Percentiles rank a stretch among this genome's conserved stretches.
These are phyloP conservation scores for Fusarium sp. DNA, from an alignment of 2,329 filamentous ascomycete genomes.

Conservation along the genomic window DNA sequence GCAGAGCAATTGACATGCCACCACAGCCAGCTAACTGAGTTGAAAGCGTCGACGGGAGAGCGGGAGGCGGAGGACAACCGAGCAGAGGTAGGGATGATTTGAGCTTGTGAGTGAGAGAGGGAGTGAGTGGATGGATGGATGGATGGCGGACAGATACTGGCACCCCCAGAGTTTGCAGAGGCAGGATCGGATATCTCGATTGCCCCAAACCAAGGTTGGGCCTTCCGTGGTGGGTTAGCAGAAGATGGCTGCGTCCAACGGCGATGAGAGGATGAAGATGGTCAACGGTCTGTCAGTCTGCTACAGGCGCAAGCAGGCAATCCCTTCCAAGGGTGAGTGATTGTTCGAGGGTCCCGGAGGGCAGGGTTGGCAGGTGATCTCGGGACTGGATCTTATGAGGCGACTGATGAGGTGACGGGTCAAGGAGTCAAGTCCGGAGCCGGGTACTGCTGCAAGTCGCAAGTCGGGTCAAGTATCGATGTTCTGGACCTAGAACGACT, in stretches of 20 bases:
- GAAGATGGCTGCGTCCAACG: constrained; percentile 34
- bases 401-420: constrained; percentile 42
- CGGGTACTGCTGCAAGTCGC: constrained; percentile 37
- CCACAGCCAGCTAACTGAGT: constrained; percentile 26
- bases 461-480: constrained; percentile 33
- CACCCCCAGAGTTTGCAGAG: constrained; percentile 27
- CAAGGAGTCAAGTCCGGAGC: constrained; percentile 24
- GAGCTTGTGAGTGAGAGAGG: constrained; percentile 30
- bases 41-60: constrained; percentile 16
- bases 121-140: background rate
- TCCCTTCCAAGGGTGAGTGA: constrained; percentile 25
- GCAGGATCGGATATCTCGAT: constrained; percentile 44
- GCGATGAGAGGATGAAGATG: constrained; percentile 20
- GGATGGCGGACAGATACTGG: constrained; percentile 27
- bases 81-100: constrained; percentile 17
- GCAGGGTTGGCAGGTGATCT: constrained; percentile 39
- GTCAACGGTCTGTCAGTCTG: constrained; percentile 27
- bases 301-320: constrained; percentile 27
- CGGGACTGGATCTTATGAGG: constrained; percentile 39
- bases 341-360: constrained; percentile 24
- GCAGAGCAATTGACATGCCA: constrained; percentile 34
- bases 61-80: constrained; percentile 11
- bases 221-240: constrained; percentile 23
- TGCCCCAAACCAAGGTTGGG: constrained; percentile 27
- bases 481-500: constrained; percentile 41